phyloP scores from a whole-genome alignment of 106 monocot genomes.

The Dendrobium chrysotoxum region DNA sequence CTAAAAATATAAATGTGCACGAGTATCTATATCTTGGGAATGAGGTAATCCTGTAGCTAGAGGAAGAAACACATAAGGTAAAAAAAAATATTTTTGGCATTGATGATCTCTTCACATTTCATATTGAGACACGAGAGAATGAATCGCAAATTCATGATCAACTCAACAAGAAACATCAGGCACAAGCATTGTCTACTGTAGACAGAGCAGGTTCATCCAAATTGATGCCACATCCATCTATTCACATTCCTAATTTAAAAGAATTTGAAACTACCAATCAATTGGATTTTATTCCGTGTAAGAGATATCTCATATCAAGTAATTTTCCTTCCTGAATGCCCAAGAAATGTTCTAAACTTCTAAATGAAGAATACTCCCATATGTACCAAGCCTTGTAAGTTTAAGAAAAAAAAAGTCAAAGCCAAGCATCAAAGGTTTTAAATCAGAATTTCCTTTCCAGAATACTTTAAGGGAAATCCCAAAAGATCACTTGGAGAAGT shows the following conservation, averaged over 20 bases:
- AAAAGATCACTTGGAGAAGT: not conserved
- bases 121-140: not conserved
- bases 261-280: not conserved
- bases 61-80: not conserved
- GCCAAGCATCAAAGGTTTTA: not conserved
- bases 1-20: not conserved
- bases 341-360: not conserved
- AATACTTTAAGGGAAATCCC: not conserved
- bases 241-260: not conserved
- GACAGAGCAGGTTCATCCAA: not conserved
- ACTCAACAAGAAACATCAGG: not conserved
- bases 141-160: not conserved
- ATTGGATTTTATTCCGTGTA: not conserved
- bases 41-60: not conserved
- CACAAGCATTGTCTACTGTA: not conserved
- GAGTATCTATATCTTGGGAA: not conserved
- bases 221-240: not conserved
- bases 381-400: not conserved
- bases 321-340: not conserved
- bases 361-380: not conserved
- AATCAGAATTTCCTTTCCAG: not conserved
- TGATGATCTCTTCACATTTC: not conserved
- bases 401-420: not conserved
- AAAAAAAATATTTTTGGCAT: not conserved
- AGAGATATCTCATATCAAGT: not conserved